These are phyloP conservation scores for Madurella fahalii DNA, from an alignment of 2,329 filamentous ascomycete genomes.

Conservation along the genomic window DNA sequence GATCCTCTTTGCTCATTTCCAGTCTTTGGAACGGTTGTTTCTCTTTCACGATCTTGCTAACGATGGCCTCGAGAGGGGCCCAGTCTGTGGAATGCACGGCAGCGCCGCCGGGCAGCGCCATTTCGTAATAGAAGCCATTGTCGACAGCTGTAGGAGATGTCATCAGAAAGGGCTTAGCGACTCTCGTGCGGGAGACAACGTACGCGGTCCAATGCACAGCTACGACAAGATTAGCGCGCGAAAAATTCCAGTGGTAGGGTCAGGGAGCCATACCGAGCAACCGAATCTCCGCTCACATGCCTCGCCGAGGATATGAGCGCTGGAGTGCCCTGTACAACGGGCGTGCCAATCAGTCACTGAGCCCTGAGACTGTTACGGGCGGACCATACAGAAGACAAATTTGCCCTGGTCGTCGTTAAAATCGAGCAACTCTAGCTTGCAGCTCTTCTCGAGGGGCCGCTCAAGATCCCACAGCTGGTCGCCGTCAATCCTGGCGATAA, in stretches of 20 bases:
- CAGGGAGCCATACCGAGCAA: constrained; percentile 44
- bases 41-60: constrained; percentile 85
- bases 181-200: background rate
- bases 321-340: constrained; percentile 62
- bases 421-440: constrained; percentile 76
- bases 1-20: constrained; percentile 78
- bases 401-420: constrained; percentile 74
- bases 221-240: constrained; percentile 37
- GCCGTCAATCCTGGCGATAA: constrained; percentile 81
- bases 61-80: constrained; percentile 77
- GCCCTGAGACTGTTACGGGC: background rate
- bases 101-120: constrained; percentile 70
- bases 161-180: constrained; percentile 55
- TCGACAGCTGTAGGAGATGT: constrained; percentile 92
- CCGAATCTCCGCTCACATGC: constrained; percentile 86
- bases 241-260: background rate
- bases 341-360: background rate
- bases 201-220: constrained; percentile 75
- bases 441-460: constrained; percentile 81
- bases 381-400: constrained; percentile 73
- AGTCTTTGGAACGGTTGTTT: constrained; percentile 93
- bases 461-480: constrained; percentile 88
- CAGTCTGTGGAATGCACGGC: constrained; percentile 74
- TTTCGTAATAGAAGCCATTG: constrained; percentile 68
- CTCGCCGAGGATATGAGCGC: constrained; percentile 92